phyloP scores from a whole-genome alignment of 495 filamentous ascomycete genomes.

The Trichoderma orchidacearum region DNA sequence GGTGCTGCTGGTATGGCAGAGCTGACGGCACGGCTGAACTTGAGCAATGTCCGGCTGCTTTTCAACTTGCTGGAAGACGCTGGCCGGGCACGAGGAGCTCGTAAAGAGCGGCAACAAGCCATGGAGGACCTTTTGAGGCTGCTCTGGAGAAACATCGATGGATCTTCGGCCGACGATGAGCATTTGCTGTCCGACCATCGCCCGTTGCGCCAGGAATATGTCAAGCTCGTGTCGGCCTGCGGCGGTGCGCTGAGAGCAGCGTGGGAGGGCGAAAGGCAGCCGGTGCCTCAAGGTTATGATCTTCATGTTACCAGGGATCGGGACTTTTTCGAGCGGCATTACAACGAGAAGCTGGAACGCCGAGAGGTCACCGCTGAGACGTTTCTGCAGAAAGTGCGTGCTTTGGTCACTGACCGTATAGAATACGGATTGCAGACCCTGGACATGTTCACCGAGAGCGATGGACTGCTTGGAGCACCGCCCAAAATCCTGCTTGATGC shows the following conservation, averaged over 20 bases:
- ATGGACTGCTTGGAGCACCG: not conserved
- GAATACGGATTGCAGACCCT: not conserved
- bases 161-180: not conserved
- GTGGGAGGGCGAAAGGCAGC: not conserved
- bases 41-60: not conserved
- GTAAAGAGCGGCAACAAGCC: not conserved
- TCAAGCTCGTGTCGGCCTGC: not conserved
- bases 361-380: not conserved
- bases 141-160: not conserved
- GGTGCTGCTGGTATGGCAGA: not conserved
- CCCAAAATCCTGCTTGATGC: not conserved
- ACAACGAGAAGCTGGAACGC: not conserved
- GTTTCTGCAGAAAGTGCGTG: not conserved
- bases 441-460: not conserved
- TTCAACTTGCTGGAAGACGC: not conserved
- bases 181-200: not conserved
- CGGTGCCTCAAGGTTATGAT: not conserved
- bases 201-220: not conserved
- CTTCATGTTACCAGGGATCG: not conserved
- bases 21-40: not conserved
- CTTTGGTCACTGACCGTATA: not conserved
- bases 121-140: not conserved
- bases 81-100: not conserved
- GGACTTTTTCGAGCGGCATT: not conserved
- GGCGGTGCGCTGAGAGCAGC: not conserved